Evolutionary conservation across 257 asterid genomes (phyloP).

Genomic region (Solanum gandarillasii): DNA sequence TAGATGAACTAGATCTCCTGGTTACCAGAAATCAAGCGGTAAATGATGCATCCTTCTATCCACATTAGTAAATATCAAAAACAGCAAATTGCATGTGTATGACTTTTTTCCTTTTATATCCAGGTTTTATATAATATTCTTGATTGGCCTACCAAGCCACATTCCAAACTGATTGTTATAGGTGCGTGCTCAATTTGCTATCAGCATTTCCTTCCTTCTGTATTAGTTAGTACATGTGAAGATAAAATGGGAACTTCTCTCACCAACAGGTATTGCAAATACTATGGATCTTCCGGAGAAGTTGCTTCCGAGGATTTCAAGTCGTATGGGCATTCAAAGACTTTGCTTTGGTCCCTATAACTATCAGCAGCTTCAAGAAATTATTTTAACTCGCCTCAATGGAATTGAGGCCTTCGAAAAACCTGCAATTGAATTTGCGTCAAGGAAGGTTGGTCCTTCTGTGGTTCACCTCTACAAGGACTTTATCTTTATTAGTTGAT

Average conservation of each 20-base stretch:
- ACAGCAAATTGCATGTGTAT: not conserved
- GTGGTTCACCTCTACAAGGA: not conserved
- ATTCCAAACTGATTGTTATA: conserved; percentile 80
- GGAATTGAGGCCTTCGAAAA: conserved; percentile 84
- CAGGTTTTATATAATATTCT: conserved; percentile 95
- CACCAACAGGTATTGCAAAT: conserved; percentile 82
- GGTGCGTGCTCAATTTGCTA: conserved; percentile 33
- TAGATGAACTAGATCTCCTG: conserved; percentile 88
- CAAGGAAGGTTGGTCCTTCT: conserved; percentile 59
- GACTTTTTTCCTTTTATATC: not conserved
- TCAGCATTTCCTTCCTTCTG: conserved; percentile 2
- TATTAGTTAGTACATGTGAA: not conserved
- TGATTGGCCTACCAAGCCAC: conserved; percentile 93
- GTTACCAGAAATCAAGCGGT: conserved; percentile 95
- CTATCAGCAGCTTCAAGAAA: conserved; percentile 89
- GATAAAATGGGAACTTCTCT: conserved; percentile 1
- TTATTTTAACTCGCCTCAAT: conserved; percentile 69
- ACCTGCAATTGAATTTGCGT: conserved; percentile 89
- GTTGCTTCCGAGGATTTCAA: conserved; percentile 89
- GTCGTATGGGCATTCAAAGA: conserved; percentile 99
- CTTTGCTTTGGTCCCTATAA: conserved; percentile 95
- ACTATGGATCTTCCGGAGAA: conserved; percentile 99
- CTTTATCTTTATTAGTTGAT: not conserved
- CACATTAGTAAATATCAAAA: not conserved
- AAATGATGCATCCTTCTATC: not conserved